phyloP scores from a whole-genome alignment of 768 basidiomycete genomes.

The Fistulinella prunicolor region DNA sequence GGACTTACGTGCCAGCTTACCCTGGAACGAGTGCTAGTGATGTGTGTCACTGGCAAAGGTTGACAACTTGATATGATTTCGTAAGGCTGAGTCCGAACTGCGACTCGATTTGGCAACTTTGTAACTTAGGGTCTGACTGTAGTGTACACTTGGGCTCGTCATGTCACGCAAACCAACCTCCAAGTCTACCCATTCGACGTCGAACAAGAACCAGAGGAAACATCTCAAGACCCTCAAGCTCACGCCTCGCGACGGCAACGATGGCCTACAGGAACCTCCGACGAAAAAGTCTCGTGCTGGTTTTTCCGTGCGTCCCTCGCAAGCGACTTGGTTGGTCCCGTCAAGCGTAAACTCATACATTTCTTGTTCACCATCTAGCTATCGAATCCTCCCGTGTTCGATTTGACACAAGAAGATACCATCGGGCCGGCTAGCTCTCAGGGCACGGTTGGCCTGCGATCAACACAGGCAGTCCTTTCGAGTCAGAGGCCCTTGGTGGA shows the following conservation, averaged over 20 bases:
- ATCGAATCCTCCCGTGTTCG: slow-evolving; percentile 23
- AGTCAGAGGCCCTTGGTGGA: slow-evolving; percentile 5
- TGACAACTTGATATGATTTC: too few species aligned
- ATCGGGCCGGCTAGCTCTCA: slow-evolving; percentile 7
- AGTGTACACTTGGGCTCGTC: not conserved
- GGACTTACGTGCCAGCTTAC: too few species aligned
- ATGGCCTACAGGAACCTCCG: slow-evolving; percentile 18
- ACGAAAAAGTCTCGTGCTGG: slow-evolving; percentile 18
- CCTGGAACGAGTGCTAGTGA: too few species aligned
- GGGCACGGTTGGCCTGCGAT: not conserved
- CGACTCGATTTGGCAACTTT: too few species aligned
- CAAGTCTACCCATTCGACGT: slow-evolving; percentile 4
- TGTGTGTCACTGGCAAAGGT: too few species aligned
- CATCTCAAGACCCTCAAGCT: slow-evolving; percentile 26
- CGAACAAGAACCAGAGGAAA: slow-evolving; percentile 11
- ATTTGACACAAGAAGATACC: slow-evolving; percentile 16
- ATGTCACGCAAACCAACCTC: slow-evolving; percentile 22
- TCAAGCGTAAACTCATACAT: too few species aligned
- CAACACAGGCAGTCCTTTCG: not conserved
- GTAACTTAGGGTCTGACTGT: too few species aligned
- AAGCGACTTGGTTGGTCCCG: too few species aligned
- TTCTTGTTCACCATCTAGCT: slow-evolving; percentile 9
- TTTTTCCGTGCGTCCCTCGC: slow-evolving; percentile 12
- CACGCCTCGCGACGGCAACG: slow-evolving; percentile 5
- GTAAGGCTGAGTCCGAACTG: too few species aligned